A percentile compares a stretch with the other conserved stretches of the same genome.
phyloP scores from a whole-genome alignment of 1,284 basidiomycete species.

The Meira nashicola region DNA sequence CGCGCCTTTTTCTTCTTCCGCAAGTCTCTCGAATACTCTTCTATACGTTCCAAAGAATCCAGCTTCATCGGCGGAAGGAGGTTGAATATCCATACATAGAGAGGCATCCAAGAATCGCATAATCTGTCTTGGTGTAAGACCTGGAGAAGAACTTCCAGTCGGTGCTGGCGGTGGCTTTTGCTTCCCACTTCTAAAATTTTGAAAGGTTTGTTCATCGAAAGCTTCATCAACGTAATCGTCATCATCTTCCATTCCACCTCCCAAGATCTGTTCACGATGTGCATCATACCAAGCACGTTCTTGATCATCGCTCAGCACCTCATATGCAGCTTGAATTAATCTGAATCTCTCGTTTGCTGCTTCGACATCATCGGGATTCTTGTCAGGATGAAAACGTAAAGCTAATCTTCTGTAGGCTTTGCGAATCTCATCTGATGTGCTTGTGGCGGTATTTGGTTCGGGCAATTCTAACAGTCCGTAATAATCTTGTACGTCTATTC shows the following conservation, averaged over 20 bases:
- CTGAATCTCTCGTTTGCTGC: slow-evolving; percentile 84
- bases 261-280: slow-evolving; percentile 69
- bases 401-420: slow-evolving; percentile 52
- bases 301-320: slow-evolving; percentile 58
- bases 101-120: slow-evolving; percentile 77
- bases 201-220: slow-evolving; percentile 64
- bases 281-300: slow-evolving; percentile 97
- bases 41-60: slow-evolving; percentile 87
- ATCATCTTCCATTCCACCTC: slow-evolving; percentile 38
- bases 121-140: slow-evolving; percentile 74
- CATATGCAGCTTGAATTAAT: slow-evolving; percentile 85
- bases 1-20: slow-evolving; percentile 68
- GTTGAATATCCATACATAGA: slow-evolving; percentile 55
- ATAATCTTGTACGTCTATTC: slow-evolving; percentile 12
- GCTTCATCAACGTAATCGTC: slow-evolving; percentile 26
- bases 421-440: slow-evolving; percentile 45
- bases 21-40: slow-evolving; percentile 77
- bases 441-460: slow-evolving; percentile 25
- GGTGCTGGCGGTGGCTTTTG: slow-evolving; percentile 9
- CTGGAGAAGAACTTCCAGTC: slow-evolving; percentile 66
- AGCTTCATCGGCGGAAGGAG: slow-evolving; percentile 56
- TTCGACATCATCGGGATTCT: slow-evolving; percentile 63
- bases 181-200: slow-evolving; percentile 72
- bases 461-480: slow-evolving; percentile 22
- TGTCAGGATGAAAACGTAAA: slow-evolving; percentile 55